phyloP scores from a whole-genome alignment of 257 asterid species.

The Cynanchum wilfordii region DNA sequence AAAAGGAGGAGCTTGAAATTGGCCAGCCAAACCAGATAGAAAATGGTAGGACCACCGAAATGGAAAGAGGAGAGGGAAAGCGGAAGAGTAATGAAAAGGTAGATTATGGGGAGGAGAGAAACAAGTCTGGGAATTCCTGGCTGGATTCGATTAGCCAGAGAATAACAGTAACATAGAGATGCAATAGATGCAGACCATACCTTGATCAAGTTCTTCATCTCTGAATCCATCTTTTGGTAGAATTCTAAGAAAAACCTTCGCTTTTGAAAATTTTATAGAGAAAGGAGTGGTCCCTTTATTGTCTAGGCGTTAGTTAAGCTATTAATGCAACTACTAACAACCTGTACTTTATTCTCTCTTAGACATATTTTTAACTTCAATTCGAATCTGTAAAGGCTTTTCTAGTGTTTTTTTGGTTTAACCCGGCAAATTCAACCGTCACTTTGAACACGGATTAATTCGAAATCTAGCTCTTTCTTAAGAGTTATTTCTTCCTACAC shows the following conservation, averaged over 20 bases:
- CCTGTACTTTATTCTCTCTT: too few species aligned
- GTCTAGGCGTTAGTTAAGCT: slow-evolving; percentile 24
- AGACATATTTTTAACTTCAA: too few species aligned
- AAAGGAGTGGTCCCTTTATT: slow-evolving; percentile 14
- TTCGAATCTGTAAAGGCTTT: too few species aligned
- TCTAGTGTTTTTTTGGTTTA: too few species aligned
- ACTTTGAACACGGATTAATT: too few species aligned
- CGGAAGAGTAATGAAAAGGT: slow-evolving; percentile 53
- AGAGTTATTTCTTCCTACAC: too few species aligned
- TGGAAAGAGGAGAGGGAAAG: slow-evolving; percentile 39
- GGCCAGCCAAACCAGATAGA: slow-evolving; percentile 69
- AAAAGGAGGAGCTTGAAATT: slow-evolving; percentile 74
- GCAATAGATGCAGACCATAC: slow-evolving; percentile 10
- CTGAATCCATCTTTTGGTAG: slow-evolving; percentile 19
- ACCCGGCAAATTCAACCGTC: too few species aligned
- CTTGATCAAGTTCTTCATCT: slow-evolving; percentile 14
- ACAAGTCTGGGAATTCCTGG: slow-evolving; percentile 28
- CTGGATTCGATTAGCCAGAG: slow-evolving; percentile 8
- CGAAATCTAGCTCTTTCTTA: too few species aligned
- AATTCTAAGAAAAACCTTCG: background rate
- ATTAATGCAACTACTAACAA: too few species aligned
- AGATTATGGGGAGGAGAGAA: slow-evolving; percentile 45
- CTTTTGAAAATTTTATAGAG: too few species aligned
- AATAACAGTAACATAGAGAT: slow-evolving; percentile 17
- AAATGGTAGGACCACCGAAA: slow-evolving; percentile 34